phyloP scores from a whole-genome alignment of 202 grass and related monocot species.

The Panicum hallii region DNA sequence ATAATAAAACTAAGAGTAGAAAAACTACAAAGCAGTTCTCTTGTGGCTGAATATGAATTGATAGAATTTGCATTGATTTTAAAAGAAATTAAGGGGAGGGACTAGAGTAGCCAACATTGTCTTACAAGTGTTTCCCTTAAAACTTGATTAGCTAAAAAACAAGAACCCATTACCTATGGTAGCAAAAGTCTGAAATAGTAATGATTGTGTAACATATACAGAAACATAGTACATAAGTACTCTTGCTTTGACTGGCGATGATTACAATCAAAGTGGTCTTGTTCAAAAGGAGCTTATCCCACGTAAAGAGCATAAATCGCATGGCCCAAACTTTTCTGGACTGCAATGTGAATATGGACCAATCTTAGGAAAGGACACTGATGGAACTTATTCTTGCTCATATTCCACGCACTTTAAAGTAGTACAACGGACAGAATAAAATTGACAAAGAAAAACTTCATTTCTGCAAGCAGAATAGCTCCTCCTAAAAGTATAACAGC shows the following conservation, averaged over 20 bases:
- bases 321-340: slow-evolving; percentile 54
- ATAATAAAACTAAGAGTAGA: slow-evolving; percentile 21
- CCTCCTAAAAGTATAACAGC: slow-evolving; percentile 42
- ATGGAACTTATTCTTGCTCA: slow-evolving; percentile 79
- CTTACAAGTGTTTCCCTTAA: slow-evolving; percentile 27
- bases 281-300: slow-evolving; percentile 59
- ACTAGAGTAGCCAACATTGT: slow-evolving; percentile 4
- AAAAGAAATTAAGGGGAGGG: neutral
- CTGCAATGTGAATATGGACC: slow-evolving; percentile 86
- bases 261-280: slow-evolving; percentile 58
- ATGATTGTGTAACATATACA: slow-evolving; percentile 47
- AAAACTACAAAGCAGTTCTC: slow-evolving; percentile 27
- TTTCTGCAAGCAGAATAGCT: slow-evolving; percentile 49
- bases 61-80: slow-evolving; percentile 33
- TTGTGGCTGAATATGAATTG: neutral
- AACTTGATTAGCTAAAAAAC: slow-evolving; percentile 31
- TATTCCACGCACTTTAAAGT: slow-evolving; percentile 77
- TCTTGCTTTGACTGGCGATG: slow-evolving; percentile 58
- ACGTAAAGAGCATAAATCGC: slow-evolving; percentile 54
- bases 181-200: slow-evolving; percentile 41
- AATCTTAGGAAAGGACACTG: slow-evolving; percentile 78
- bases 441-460: slow-evolving; percentile 54
- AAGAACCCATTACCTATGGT: slow-evolving; percentile 36
- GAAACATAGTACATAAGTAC: slow-evolving; percentile 52
- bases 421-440: slow-evolving; percentile 56